Base-by-base conservation (phyloP, 2,329 filamentous ascomycete species). In the Aspergillus nomiae region DNA sequence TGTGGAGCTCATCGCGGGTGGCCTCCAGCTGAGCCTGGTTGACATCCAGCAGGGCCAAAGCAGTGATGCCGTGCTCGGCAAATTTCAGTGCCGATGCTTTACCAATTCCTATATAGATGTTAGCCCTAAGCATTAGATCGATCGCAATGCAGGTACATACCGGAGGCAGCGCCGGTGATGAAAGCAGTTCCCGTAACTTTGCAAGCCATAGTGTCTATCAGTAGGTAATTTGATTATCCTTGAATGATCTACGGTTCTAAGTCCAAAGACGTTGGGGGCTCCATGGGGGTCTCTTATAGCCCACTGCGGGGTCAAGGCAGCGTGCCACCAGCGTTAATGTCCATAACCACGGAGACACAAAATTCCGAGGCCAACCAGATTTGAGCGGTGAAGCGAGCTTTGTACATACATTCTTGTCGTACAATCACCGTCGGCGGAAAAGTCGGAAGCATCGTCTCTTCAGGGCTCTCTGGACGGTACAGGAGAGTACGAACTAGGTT, bases 11-110 rank as follows among this genome's bases (percentile, higher is more conserved):
- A 6, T 63, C 41, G 1, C 63, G 63, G 11, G 65, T 66, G 65
- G 69, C 65, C 7, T 78, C 70, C 2, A 84, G 76, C 0, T 80
- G 73, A 2, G 70, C 67, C 2, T 68, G 63, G 64, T 83, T 79
- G 63, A 85, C 73, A 66, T 87, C 85, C 2, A 83, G 82, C 26
- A 87, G 82, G 50, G 81, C 81, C 9, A 87, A 72, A 6, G 73
- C 75, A 0, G 75, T 71, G 67, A 84, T 84, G 3, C 84, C 84
- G 0, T 80, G 80, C 3, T 72, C 72, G 0, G 79, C 83, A 64
- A 87, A 84, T 0, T 78, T 79, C 56, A 73, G 77, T 6, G 82
- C 82, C 1, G 85, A 81, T 3, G 81, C 81, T 12, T 80, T 81
- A 6, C 85, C 85, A 62, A 87, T 87, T 32, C 85, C 85, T 85